A percentile compares a stretch with the other conserved stretches of the same genome.
These are phyloP conservation scores for Pecoramyces ruminantium DNA, from an alignment of 192 early-diverging fungal genomes.

Conservation along the genomic window DNA sequence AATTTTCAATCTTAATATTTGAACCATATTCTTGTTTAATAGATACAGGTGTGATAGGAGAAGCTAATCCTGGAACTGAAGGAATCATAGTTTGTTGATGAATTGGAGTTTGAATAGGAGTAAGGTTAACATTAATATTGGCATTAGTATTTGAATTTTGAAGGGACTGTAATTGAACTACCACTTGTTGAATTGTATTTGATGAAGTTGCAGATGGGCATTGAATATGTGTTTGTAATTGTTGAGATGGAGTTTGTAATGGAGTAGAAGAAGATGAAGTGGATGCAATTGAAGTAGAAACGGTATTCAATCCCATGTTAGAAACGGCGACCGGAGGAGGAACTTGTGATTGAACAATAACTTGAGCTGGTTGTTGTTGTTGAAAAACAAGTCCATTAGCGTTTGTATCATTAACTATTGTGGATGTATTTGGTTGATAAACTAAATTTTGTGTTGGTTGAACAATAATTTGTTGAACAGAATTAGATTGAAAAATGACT, in stretches of 20 bases:
- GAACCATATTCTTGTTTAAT: too few relatives aligned
- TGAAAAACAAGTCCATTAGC: neutral
- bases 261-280: neutral
- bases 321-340: neutral
- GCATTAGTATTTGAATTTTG: neutral
- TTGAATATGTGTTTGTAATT: neutral
- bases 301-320: too few relatives aligned
- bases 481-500: neutral
- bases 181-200: neutral
- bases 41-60: neutral
- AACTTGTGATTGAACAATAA: neutral
- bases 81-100: too few relatives aligned
- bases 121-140: too few relatives aligned
- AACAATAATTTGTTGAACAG: neutral
- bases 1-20: too few relatives aligned
- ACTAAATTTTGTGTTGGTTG: neutral
- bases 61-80: neutral
- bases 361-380: neutral
- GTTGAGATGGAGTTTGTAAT: neutral
- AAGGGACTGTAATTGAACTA: neutral
- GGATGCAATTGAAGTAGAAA: neutral
- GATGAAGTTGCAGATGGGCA: neutral
- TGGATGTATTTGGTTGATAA: neutral
- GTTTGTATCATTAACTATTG: neutral
- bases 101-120: too few relatives aligned